Base-by-base conservation (phyloP, 1,139 yeast genomes). In the Yamadazyma buinensis region DNA sequence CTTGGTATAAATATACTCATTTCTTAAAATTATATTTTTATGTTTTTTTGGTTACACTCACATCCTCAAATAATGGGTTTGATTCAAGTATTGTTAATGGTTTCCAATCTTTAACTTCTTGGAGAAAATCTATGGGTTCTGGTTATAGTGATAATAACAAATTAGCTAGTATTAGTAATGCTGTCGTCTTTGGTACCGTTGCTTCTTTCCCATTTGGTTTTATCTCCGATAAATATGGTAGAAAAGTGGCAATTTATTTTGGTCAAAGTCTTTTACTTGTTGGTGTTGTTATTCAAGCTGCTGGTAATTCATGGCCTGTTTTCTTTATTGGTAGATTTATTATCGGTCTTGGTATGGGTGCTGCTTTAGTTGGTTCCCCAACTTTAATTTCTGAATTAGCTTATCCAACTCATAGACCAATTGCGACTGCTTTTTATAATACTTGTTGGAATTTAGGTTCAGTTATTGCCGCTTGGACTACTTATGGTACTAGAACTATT, bases 41-140 rank as follows among this genome's bases (percentile, higher is more conserved):
- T 21, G 50, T 74, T n/a, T 51, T 70, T 15, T 48, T 67, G 26
- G 58, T 70, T 19, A 59, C 75, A 22, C 48, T 74, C 23, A 55
- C 75, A 8, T 67, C 76, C 15, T 66, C 76, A 21, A 69, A 66
- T 42, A 66, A 63, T 30, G 80, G 80, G 21, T 75, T 61, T 43
- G 80, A 75, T 52, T 72, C 75, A 26, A 64, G 73, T 7, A 55
- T 74, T 55, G 51, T 73, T 54, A 75, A 73, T 43, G 76, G 75
- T 28, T 56, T 75, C 35, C 78, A 73, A 48, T 54, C 72, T 2
- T 54, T 72, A 37, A 44, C 46, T 0, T 42, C 46, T 19, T 69
- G 74, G 74, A 38, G 41, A 23, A 34, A 39, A 10, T 51, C 53
- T 19, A 58, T 72, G 28, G 77, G 77, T 39, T 64, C 69, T 26